phyloP scores from a whole-genome alignment of 495 filamentous ascomycete genomes.

The Neurospora sp. region DNA sequence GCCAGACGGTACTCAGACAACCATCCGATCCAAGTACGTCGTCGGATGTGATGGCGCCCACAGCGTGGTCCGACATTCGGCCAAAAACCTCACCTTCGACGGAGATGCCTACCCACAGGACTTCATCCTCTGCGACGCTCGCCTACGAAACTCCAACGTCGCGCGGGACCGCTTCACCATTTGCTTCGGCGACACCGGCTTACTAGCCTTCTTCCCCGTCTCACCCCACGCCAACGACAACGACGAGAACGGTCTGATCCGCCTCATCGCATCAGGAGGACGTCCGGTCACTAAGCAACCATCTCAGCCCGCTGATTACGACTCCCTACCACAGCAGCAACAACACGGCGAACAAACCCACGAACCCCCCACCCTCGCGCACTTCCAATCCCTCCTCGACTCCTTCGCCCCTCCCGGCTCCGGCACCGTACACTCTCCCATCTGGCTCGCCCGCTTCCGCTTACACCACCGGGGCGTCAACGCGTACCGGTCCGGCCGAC shows the following conservation, averaged over 20 bases:
- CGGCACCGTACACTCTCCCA: slow-evolving; percentile 20
- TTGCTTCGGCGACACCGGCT: slow-evolving; percentile 13
- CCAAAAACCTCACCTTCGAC: slow-evolving; percentile 30
- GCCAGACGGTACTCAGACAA: slow-evolving; percentile 11
- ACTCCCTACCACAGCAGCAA: background rate
- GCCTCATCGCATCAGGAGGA: slow-evolving; percentile 19
- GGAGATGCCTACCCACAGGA: slow-evolving; percentile 30
- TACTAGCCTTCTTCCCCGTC: slow-evolving; percentile 23
- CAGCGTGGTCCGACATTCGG: slow-evolving; percentile 28
- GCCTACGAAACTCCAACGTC: slow-evolving; percentile 21
- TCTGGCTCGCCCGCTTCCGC: slow-evolving; percentile 32
- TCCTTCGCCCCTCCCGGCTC: slow-evolving; percentile 20
- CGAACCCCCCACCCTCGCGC: slow-evolving; percentile 18
- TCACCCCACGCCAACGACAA: background rate
- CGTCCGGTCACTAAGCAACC: slow-evolving; percentile 5
- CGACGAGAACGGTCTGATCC: slow-evolving; percentile 11
- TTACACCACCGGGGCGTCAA: slow-evolving; percentile 28
- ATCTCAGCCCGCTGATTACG: background rate
- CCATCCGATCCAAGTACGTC: slow-evolving; percentile 28
- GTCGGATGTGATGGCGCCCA: slow-evolving; percentile 39
- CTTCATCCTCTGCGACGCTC: slow-evolving; percentile 37
- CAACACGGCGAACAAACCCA: slow-evolving; percentile 2
- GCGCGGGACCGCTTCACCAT: slow-evolving; percentile 17
- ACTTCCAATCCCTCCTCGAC: slow-evolving; percentile 20
- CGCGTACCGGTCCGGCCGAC: slow-evolving; percentile 23